Evolutionary conservation across 2,329 filamentous ascomycete genomes (phyloP).

Genomic region (Arthrinium puccinioides): DNA sequence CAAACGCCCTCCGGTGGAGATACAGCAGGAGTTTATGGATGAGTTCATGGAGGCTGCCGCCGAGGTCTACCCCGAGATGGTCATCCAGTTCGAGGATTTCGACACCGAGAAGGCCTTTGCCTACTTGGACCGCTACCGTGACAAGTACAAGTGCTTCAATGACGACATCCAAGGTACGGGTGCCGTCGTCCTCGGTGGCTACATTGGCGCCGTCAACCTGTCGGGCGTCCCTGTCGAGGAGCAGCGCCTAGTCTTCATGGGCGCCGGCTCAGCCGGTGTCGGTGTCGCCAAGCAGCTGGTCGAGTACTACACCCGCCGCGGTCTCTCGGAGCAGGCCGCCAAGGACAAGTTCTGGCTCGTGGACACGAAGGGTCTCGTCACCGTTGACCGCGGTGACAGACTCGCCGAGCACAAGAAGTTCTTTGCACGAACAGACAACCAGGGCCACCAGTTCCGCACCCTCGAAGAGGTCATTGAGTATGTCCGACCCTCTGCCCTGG

Average conservation of each 20-base stretch:
- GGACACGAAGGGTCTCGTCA: conserved; percentile 93
- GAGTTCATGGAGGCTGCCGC: conserved; percentile 92
- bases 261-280: conserved; percentile 89
- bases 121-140: conserved; percentile 82
- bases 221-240: conserved; percentile 81
- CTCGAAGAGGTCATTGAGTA: conserved; percentile 90
- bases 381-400: conserved; percentile 84
- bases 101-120: conserved; percentile 88
- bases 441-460: conserved; percentile 64
- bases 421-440: conserved; percentile 58
- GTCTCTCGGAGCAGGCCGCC: conserved; percentile 80
- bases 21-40: conserved; percentile 89
- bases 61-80: conserved; percentile 60
- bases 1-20: conserved; percentile 68
- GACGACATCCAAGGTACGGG: conserved; percentile 98
- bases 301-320: conserved; percentile 91
- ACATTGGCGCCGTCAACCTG: conserved; percentile 69
- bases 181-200: conserved; percentile 75
- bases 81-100: conserved; percentile 93
- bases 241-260: conserved; percentile 92
- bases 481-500: conserved; percentile 88
- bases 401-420: conserved; percentile 84
- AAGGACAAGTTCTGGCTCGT: conserved; percentile 94
- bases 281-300: conserved; percentile 98
- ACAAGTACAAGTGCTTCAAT: conserved; percentile 93